Evolutionary conservation across 352 stramenopile species (phyloP).

Genomic region (Phytophthora colocasiae): DNA sequence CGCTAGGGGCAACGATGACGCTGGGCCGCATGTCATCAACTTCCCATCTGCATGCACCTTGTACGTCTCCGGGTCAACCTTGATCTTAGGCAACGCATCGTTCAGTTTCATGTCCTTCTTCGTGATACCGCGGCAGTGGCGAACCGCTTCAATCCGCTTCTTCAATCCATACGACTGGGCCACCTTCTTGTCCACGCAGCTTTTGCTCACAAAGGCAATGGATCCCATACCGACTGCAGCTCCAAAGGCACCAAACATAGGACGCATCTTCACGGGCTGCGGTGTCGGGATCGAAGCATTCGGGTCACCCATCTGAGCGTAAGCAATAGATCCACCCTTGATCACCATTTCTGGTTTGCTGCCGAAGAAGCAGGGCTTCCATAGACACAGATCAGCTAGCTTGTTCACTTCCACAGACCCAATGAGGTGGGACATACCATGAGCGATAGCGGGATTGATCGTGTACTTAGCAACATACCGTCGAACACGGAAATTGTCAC

Average conservation of each 20-base stretch:
- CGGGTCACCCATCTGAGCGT: conserved; percentile 97
- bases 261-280: conserved; percentile 96
- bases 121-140: conserved; percentile 81
- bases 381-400: conserved; percentile 95
- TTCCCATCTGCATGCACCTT: conserved; percentile 93
- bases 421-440: conserved; percentile 97
- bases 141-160: conserved; percentile 89
- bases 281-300: conserved; percentile 97
- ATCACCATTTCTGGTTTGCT: conserved; percentile 97
- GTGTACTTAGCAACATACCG: conserved; percentile 99
- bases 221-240: conserved; percentile 64
- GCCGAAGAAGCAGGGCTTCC: conserved; percentile 96
- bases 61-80: conserved; percentile 97
- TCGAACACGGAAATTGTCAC: conserved; percentile 96
- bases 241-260: conserved; percentile 92
- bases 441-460: conserved; percentile 97
- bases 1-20: conserved; percentile 87
- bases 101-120: conserved; percentile 99
- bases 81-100: conserved; percentile 92
- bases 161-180: conserved; percentile 80
- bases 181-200: conserved; percentile 76
- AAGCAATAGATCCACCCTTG: conserved; percentile 95
- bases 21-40: conserved; percentile 87
- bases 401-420: conserved; percentile 94
- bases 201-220: conserved; percentile 92